These are phyloP conservation scores for Parascedosporium putredinis DNA, from an alignment of 2,329 filamentous ascomycete genomes.

Conservation along the genomic window DNA sequence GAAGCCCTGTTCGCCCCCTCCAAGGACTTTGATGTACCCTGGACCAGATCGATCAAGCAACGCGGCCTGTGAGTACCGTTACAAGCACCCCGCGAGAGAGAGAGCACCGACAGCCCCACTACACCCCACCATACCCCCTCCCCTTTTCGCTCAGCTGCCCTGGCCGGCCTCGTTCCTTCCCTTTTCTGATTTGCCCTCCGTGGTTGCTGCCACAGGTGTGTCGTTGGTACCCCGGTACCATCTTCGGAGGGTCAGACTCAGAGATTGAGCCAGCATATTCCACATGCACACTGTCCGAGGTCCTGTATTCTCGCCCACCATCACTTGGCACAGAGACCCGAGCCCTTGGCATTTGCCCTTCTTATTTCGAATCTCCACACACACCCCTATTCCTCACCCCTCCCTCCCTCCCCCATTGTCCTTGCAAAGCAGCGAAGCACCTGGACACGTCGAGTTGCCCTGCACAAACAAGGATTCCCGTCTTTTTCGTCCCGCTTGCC, in stretches of 20 bases:
- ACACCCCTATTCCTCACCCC: too few species aligned
- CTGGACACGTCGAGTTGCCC: not conserved
- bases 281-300: not conserved
- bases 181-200: not conserved
- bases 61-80: not conserved
- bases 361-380: too few species aligned
- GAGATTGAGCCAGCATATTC: too few species aligned
- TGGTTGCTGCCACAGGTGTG: not conserved
- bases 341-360: not conserved
- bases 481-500: not conserved
- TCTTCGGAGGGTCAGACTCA: not conserved
- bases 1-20: too few species aligned
- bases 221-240: not conserved
- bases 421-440: not conserved
- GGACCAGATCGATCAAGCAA: not conserved
- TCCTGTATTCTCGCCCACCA: not conserved
- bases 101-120: not conserved
- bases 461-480: not conserved
- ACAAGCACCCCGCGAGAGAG: not conserved
- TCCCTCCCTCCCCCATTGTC: not conserved
- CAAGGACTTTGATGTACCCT: too few species aligned
- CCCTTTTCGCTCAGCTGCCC: not conserved
- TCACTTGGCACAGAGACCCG: not conserved
- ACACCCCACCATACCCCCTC: not conserved
- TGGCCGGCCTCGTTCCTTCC: not conserved